phyloP scores from a whole-genome alignment of 306 rosid species.

The Cucurbita pepo region DNA sequence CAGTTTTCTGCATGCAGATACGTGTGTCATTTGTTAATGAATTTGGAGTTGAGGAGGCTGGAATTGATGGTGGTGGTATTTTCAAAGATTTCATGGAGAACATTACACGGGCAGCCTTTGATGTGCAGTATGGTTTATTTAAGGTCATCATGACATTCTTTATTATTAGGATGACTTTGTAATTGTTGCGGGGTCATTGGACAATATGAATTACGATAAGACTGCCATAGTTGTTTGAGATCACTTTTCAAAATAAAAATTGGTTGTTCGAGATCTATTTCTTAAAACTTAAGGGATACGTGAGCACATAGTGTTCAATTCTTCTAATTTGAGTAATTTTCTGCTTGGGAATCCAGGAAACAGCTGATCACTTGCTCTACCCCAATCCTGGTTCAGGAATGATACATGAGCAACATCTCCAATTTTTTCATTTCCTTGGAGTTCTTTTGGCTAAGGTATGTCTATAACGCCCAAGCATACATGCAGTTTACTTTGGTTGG shows the following conservation, averaged over 20 bases:
- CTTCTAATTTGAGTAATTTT: slow-evolving; percentile 5
- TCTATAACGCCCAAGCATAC: background rate
- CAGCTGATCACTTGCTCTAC: slow-evolving; percentile 81
- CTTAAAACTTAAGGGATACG: background rate
- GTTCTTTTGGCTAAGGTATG: slow-evolving; percentile 89
- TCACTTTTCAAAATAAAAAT: background rate
- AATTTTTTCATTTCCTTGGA: slow-evolving; percentile 92
- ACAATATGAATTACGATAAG: background rate
- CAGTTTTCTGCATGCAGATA: slow-evolving; percentile 33
- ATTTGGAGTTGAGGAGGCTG: slow-evolving; percentile 99
- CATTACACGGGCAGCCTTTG: slow-evolving; percentile 97
- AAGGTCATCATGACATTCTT: slow-evolving; percentile 35
- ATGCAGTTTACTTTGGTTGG: background rate
- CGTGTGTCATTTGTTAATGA: slow-evolving; percentile 94
- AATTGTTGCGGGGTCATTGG: background rate
- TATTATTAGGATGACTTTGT: background rate
- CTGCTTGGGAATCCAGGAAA: slow-evolving; percentile 49
- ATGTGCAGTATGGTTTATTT: slow-evolving; percentile 91
- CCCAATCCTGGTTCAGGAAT: slow-evolving; percentile 99
- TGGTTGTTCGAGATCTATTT: background rate
- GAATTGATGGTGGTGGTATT: slow-evolving; percentile 98
- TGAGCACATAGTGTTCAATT: background rate
- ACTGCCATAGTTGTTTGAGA: background rate
- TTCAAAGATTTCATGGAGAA: slow-evolving; percentile 99
- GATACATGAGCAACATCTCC: slow-evolving; percentile 98